Evolutionary conservation across 2,329 filamentous ascomycete species (phyloP), one percentile per base, ranked within the genome.

Genomic region (Zymoseptoria crescenta): DNA sequence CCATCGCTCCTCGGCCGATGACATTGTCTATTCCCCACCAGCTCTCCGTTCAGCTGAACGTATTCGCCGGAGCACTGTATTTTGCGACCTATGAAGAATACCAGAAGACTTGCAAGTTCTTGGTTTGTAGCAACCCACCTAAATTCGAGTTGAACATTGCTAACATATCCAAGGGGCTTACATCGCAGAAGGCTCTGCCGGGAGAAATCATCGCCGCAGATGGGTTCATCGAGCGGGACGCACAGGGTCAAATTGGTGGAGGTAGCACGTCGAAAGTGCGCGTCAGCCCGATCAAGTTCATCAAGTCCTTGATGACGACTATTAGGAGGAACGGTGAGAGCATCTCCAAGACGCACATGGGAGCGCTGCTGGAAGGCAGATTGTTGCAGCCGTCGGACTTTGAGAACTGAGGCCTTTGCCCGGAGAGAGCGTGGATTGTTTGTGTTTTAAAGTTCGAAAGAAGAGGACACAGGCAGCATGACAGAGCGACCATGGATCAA

Each of bases 51-150:
- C 75, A 83, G 58, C 76, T 90, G 0, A 86, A 87, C 50, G 71
- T 90, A 0, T 89, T 91, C 57, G 76, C 87, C 0, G 87, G 87
- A 0, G 84, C 87, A 57, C 75, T 89, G 0, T 90, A 89, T 63
- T 74, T 89, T 9, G 70, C 68, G 0, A 78, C 75, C 0, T 81
- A 77, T 50, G 59, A 73, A 0, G 80, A 88, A 56, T 91, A 89
- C 61, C 13, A 60, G 9, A 56, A 54, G 13, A 55, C 53, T 24
- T 59, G 60, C 60, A 56, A 50, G 35, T 59, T 64, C 27, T 49
- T 64, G 10, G 24, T 24, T 24, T 4, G 24, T 24, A 24, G 24
- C 24, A 24, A 24, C 24, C 24, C 24, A 24, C 24, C 24, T 24
- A 24, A 24, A 24, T 24, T 24, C 24, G 24, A 24, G 24, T 24